phyloP scores from a whole-genome alignment of 169 alveolate species.

The Plasmodium gaboni region DNA sequence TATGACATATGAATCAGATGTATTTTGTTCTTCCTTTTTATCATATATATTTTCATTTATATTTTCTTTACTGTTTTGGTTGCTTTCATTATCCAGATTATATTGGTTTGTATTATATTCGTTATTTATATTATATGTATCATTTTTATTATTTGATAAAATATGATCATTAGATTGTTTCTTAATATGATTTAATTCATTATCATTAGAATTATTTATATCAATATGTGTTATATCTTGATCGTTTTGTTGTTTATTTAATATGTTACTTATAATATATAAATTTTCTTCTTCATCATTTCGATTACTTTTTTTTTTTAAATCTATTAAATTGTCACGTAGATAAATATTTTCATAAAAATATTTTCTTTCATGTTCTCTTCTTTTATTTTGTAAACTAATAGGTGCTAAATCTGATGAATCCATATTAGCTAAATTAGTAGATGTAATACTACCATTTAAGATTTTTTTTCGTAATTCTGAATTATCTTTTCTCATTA shows the following conservation, averaged over 20 bases:
- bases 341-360: constrained; percentile 65
- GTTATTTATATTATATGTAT: neutral
- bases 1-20: neutral
- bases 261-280: neutral
- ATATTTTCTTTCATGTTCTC: constrained; percentile 67
- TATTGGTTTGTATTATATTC: neutral
- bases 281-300: constrained; percentile 41
- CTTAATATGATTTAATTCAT: neutral
- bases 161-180: neutral
- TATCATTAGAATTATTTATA: neutral
- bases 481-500: constrained; percentile 51
- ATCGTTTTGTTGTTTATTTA: neutral
- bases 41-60: neutral
- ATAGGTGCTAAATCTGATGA: constrained; percentile 75
- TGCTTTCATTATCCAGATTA: neutral
- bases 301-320: constrained; percentile 21
- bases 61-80: neutral
- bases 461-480: constrained; percentile 57
- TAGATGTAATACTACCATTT: constrained; percentile 28
- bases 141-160: neutral
- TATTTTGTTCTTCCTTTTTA: constrained; percentile 17
- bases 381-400: constrained; percentile 65
- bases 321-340: constrained; percentile 45
- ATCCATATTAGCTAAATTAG: constrained; percentile 49
- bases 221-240: neutral